A percentile compares a stretch with the other conserved stretches of the same genome.
Conservation (phyloP, 139 green algal species). For the Chlorella sorokiniana region DNA sequence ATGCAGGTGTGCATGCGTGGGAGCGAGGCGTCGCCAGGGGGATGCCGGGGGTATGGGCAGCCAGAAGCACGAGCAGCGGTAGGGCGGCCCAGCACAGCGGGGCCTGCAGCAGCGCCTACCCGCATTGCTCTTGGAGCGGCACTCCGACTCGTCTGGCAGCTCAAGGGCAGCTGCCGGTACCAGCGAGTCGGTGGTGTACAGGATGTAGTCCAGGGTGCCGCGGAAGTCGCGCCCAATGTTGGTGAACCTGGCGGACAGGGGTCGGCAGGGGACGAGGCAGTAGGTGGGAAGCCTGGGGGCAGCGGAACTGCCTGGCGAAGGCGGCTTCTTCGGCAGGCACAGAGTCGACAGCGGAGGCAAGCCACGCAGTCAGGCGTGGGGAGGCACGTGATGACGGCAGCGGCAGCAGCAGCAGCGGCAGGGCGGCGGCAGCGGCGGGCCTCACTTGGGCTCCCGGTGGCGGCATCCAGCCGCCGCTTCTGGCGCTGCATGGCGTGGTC, state of each 20-base stretch:
- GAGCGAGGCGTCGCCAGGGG: no score
- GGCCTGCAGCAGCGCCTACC: background rate
- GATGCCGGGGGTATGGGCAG: no score
- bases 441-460: constrained; percentile 38
- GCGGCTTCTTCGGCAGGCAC: no score
- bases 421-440: background rate
- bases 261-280: background rate
- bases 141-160: constrained; percentile 80
- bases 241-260: constrained; percentile 67
- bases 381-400: no score
- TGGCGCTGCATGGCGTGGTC: constrained; percentile 45
- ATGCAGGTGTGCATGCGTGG: no score
- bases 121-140: constrained; percentile 44
- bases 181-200: constrained; percentile 86
- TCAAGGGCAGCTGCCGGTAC: constrained; percentile 85
- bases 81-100: no score
- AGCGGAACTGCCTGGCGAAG: background rate
- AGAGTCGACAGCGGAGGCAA: no score
- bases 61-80: no score
- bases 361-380: no score
- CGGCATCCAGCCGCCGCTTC: constrained; percentile 65
- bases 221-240: constrained; percentile 90
- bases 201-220: constrained; percentile 96
- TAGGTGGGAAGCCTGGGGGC: background rate
- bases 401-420: no score